phyloP scores from a whole-genome alignment of 2,329 filamentous ascomycete genomes.

The Venturia oleaginea region DNA sequence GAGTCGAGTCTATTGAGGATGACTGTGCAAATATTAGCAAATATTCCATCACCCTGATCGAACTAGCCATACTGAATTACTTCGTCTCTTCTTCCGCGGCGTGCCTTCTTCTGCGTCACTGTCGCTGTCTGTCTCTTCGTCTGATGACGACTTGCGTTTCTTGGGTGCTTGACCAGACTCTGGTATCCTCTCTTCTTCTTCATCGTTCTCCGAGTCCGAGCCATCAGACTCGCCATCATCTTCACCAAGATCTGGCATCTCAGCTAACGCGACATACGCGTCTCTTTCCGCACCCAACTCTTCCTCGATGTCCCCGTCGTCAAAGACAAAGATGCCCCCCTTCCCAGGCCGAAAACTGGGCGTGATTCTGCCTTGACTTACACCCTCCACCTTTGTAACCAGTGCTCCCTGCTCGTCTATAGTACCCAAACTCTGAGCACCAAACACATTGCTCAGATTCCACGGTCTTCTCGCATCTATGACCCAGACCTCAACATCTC shows the following conservation, averaged over 20 bases:
- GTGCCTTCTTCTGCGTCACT: slow-evolving; percentile 63
- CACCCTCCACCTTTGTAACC: slow-evolving; percentile 37
- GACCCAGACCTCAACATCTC: slow-evolving; percentile 91
- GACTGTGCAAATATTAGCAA: slow-evolving; percentile 38
- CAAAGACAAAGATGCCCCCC: slow-evolving; percentile 87
- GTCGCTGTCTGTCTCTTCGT: slow-evolving; percentile 54
- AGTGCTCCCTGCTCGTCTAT: slow-evolving; percentile 34
- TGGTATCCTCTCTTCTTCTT: slow-evolving; percentile 20
- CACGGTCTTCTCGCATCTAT: slow-evolving; percentile 86
- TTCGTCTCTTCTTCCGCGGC: slow-evolving; percentile 71
- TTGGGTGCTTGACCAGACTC: slow-evolving; percentile 25
- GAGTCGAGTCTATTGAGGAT: slow-evolving; percentile 59
- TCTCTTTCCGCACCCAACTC: slow-evolving; percentile 65
- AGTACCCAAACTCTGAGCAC: slow-evolving; percentile 48
- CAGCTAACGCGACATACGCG: slow-evolving; percentile 74
- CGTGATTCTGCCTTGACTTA: slow-evolving; percentile 63
- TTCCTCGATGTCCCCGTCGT: slow-evolving; percentile 90
- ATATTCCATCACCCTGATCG: not conserved
- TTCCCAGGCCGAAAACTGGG: slow-evolving; percentile 65
- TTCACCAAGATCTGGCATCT: slow-evolving; percentile 86
- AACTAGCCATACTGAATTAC: slow-evolving; percentile 63
- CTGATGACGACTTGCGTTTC: slow-evolving; percentile 34
- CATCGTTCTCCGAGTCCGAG: slow-evolving; percentile 13
- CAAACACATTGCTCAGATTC: slow-evolving; percentile 92
- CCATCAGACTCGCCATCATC: slow-evolving; percentile 41